phyloP scores from a whole-genome alignment of 176 grass and related monocot genomes.

The Carex pumila region DNA sequence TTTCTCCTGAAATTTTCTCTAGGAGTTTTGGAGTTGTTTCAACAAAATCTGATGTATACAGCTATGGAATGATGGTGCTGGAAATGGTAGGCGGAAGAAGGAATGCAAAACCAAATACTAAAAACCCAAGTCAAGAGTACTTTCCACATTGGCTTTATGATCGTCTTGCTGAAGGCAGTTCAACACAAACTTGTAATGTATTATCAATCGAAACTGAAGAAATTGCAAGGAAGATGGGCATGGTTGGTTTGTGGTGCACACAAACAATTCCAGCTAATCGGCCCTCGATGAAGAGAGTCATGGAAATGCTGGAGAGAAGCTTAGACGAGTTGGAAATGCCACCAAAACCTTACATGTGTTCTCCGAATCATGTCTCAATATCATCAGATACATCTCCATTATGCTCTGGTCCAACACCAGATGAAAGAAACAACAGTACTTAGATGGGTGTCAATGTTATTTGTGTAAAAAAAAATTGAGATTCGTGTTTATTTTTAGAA shows the following conservation, averaged over 20 bases:
- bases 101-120: constrained; percentile 35
- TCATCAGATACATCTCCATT: too few relatives aligned
- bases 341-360: constrained; percentile 5
- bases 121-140: constrained; percentile 22
- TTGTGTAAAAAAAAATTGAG: too few relatives aligned
- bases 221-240: constrained; percentile 20
- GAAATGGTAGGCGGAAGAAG: too few relatives aligned
- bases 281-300: constrained; percentile 41
- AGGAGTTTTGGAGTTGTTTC: too few relatives aligned
- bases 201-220: constrained; percentile 11
- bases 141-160: constrained; percentile 63
- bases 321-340: constrained; percentile 31
- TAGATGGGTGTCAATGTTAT: too few relatives aligned
- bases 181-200: constrained; percentile 13
- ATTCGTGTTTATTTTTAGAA: too few relatives aligned
- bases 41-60: too few relatives aligned
- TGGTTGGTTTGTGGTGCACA: constrained; percentile 48
- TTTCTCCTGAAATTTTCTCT: too few relatives aligned
- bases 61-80: too few relatives aligned
- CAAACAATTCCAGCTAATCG: constrained; percentile 27
- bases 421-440: too few relatives aligned
- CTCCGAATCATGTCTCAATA: background rate
- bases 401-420: too few relatives aligned
- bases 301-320: constrained; percentile 39
- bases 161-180: background rate